A percentile compares a stretch with the other conserved stretches of the same genome.
Evolutionary conservation across 2,329 filamentous ascomycete genomes (phyloP).

Genomic region (Ascosphaera acerosa): DNA sequence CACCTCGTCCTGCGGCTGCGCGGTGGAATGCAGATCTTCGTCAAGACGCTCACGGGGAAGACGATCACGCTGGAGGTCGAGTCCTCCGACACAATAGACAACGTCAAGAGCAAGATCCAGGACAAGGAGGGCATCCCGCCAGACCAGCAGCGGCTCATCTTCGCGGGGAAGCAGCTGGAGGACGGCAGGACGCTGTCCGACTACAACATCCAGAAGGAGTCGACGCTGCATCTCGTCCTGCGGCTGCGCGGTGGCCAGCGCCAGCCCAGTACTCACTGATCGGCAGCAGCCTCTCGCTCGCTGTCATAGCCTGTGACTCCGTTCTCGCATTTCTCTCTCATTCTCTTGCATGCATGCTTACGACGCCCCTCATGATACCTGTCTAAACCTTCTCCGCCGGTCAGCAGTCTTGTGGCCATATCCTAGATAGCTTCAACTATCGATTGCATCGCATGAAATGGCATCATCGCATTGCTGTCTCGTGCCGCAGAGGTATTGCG

Average conservation of each 20-base stretch:
- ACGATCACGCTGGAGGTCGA: constrained; percentile 45
- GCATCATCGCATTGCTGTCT: not conserved
- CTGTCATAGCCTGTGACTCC: too few species aligned
- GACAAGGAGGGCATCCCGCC: constrained; percentile 59
- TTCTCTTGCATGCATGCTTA: constrained; percentile 9
- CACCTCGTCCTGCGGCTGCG: constrained; percentile 60
- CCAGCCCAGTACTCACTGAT: constrained; percentile 7
- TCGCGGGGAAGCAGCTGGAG: constrained; percentile 39
- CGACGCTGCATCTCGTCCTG: constrained; percentile 37
- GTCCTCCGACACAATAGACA: constrained; percentile 43
- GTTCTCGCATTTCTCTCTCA: constrained; percentile 7
- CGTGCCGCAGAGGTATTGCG: not conserved
- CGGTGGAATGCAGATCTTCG: constrained; percentile 67
- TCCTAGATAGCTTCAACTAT: constrained; percentile 1
- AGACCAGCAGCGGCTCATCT: constrained; percentile 45
- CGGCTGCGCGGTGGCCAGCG: constrained; percentile 28
- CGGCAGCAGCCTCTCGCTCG: constrained; percentile 4
- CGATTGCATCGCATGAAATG: not conserved
- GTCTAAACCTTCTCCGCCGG: constrained; percentile 4
- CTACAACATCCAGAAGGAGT: constrained; percentile 36
- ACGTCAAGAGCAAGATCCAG: constrained; percentile 48
- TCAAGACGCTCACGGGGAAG: constrained; percentile 57
- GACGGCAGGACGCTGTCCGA: constrained; percentile 26
- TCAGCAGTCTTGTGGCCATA: not conserved
- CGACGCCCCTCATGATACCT: constrained; percentile 16